Conservation (phyloP, 768 basidiomycete genomes). For the Gloeostereum incarnatum region DNA sequence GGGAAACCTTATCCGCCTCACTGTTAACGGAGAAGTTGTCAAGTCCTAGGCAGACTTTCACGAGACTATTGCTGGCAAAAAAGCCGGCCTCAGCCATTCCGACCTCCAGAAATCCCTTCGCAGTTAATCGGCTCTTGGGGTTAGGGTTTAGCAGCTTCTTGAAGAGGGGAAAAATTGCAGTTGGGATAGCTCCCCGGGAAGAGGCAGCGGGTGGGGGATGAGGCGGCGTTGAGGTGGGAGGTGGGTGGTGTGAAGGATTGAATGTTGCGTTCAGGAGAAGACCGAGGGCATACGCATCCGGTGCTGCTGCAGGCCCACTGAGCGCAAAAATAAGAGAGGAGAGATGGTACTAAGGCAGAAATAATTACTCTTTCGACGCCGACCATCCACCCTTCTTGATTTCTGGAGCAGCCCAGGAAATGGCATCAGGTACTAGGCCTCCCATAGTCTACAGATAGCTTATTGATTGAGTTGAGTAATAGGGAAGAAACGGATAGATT, state of each 20-base stretch:
- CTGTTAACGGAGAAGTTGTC: constrained; percentile 77
- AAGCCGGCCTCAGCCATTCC: constrained; percentile 82
- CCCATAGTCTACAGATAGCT: constrained; percentile 49
- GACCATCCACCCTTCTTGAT: constrained; percentile 85
- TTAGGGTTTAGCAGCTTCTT: constrained; percentile 89
- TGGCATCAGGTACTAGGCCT: constrained; percentile 50
- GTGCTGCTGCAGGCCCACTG: constrained; percentile 46
- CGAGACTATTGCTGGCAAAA: constrained; percentile 73
- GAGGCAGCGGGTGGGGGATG: constrained; percentile 74
- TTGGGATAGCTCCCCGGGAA: constrained; percentile 70
- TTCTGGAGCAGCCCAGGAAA: constrained; percentile 68
- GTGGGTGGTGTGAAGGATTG: constrained; percentile 72
- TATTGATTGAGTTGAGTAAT: constrained; percentile 9
- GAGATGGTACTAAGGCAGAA: neutral
- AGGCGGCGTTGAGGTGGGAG: constrained; percentile 58
- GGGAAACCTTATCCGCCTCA: constrained; percentile 67
- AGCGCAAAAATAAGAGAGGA: constrained; percentile 4
- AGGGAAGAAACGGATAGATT: constrained; percentile 1
- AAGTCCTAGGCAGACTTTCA: constrained; percentile 76
- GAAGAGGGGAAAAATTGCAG: constrained; percentile 65
- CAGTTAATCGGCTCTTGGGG: constrained; percentile 66
- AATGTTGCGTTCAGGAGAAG: constrained; percentile 81
- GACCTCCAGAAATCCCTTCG: constrained; percentile 68
- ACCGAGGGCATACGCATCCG: constrained; percentile 86
- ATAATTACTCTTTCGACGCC: constrained; percentile 67